Evolutionary conservation across 768 basidiomycete genomes (phyloP), one percentile per base, ranked within the genome.

Genomic region (Lactifluus subvellereus): DNA sequence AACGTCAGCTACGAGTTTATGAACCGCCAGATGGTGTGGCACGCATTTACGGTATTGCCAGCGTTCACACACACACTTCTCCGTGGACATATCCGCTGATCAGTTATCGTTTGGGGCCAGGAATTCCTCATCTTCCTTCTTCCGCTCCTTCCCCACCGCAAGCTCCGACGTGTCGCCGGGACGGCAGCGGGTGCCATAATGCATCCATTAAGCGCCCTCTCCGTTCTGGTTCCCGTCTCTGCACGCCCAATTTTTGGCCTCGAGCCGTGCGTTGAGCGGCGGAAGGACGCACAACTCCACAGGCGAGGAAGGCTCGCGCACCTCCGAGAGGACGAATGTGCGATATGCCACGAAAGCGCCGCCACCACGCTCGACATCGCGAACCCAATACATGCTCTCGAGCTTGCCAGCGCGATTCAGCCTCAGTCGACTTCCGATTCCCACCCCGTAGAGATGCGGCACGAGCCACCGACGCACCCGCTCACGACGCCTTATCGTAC

Each of bases 21-120:
- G 92, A 98, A 98, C 70, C 89, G 97, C 68, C 96, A 98, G 74
- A 91, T 99, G 83, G 97, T 99, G 59, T 99, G 97, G 97, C 92
- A 95, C 71, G 91, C 94, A 0, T 96, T 98, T 73, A 98, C 97
- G 7, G 96, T 96, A 71, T 59, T 91, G 75, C 48, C 40, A 22
- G 48, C 54, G 47, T 38, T 47, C 22, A 2, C 16, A 22, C 38
- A 37, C 37, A 3, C 9, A 37, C 27, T 14, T 20, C 40, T 3
- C 33, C 7, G 7, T 49, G 5, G 33, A 14, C 43, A 20, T 10
- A n/a, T 10, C 20, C 49, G 35, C 35, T 35, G 22, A 32, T 22
- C 35, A 27, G 18, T 20, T 48, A 13, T 48, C 22, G 22, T 27
- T 27, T 50, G 38, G 45, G 32, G 45, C 33, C 66, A 98, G 96